These are phyloP conservation scores for Podospora pseudocomata DNA, from an alignment of 495 filamentous ascomycete genomes.

Conservation along the genomic window DNA sequence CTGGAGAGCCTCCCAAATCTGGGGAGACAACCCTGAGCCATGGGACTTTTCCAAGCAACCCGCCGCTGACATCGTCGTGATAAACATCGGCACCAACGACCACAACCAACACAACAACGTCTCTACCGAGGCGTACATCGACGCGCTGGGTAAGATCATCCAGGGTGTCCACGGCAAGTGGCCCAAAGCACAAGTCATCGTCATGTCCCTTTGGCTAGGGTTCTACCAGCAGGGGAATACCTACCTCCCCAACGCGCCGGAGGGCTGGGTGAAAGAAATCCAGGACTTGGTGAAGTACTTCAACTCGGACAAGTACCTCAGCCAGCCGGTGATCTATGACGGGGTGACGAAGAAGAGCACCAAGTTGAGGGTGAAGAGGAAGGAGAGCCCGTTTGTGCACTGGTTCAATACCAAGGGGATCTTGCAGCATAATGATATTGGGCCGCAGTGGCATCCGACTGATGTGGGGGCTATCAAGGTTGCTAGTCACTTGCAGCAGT, in stretches of 20 bases:
- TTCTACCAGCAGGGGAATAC: slow-evolving; percentile 53
- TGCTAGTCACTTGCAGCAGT: slow-evolving; percentile 62
- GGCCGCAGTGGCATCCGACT: slow-evolving; percentile 60
- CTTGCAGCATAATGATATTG: slow-evolving; percentile 67
- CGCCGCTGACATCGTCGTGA: slow-evolving; percentile 62
- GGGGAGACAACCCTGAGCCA: slow-evolving; percentile 53
- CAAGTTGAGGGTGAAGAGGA: slow-evolving; percentile 27
- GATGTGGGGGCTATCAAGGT: slow-evolving; percentile 67
- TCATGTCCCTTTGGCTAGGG: slow-evolving; percentile 64
- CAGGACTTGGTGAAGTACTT: slow-evolving; percentile 54
- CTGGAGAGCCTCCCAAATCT: slow-evolving; percentile 47
- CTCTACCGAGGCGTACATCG: slow-evolving; percentile 48
- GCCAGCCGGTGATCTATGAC: slow-evolving; percentile 42
- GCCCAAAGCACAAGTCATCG: slow-evolving; percentile 58
- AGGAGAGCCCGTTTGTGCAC: slow-evolving; percentile 54
- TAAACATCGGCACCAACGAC: slow-evolving; percentile 69
- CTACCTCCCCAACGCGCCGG: slow-evolving; percentile 47
- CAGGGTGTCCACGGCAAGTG: slow-evolving; percentile 58
- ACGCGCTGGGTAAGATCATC: slow-evolving; percentile 57
- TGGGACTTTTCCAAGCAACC: slow-evolving; percentile 59
- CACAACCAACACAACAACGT: slow-evolving; percentile 58
- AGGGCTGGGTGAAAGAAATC: slow-evolving; percentile 52
- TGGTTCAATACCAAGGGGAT: slow-evolving; percentile 67
- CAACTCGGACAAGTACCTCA: slow-evolving; percentile 47
- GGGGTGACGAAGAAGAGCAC: slow-evolving; percentile 41